Evolutionary conservation across 805 yeast genomes (phyloP), one percentile per base, ranked within the genome.

Genomic region (Jamesozyma hellenica): DNA sequence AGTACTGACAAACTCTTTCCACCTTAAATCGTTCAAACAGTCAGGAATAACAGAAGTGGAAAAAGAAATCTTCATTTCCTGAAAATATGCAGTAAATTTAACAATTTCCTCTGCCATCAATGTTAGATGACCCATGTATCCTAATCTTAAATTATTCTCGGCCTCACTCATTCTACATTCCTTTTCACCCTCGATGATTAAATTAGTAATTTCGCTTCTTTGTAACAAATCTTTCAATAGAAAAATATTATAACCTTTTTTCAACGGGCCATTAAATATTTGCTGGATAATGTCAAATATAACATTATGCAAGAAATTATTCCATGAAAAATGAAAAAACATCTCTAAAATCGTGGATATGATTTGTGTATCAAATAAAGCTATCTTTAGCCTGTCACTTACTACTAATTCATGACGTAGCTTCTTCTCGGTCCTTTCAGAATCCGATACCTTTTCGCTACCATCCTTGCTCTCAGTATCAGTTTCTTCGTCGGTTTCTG

Each of bases 71-170:
- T 58, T 55, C 53, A 56, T 52, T 39, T 59, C 64, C 21, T 60
- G 58, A 29, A 71, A 64, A 17, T 75, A 68, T 4, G 67, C 64
- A 4, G 68, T 59, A 56, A 92, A 92, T 61, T 92, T 92, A 34
- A 88, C 96, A 35, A 92, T 92, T 59, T 92, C 98, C 59, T 92
- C 98, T 34, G 96, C 88, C 38, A 92, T 85, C 31, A 92, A 67
- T 4, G 94, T 86, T 44, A 92, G 63, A 58, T 92, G 98, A 19
- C 98, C 98, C 88, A 90, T 88, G 58, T 90, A 92, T 0, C 98
- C 98, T 17, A 92, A 74, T 40, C 96, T 68, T 12, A 85, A 72
- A 13, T 76, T 76, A 4, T 71, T 70, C 36, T 62, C 66, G 46
- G 70, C 71, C 55, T 86, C 87, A 46, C 77, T 71, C 42, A 72